Percentiles rank a stretch among this genome's conserved stretches.
phyloP scores from a whole-genome alignment of 495 filamentous ascomycete genomes.

The Aspergillus homomorphus region DNA sequence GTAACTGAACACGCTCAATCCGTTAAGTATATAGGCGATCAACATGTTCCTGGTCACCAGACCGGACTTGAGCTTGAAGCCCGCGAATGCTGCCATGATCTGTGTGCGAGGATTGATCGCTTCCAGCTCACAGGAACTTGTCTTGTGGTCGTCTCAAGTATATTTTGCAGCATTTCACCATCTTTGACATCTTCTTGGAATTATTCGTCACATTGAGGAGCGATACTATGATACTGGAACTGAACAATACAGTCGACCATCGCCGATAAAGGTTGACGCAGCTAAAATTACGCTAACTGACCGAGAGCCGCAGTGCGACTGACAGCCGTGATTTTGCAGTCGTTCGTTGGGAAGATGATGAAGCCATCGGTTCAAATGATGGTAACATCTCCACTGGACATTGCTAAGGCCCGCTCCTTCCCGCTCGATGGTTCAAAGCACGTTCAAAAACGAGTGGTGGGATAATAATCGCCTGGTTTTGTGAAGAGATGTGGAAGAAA shows the following conservation, averaged over 20 bases:
- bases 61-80: neutral
- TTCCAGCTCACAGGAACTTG: no score
- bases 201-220: neutral
- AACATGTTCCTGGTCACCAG: slow-evolving; percentile 1
- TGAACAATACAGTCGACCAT: neutral
- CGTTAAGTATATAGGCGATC: neutral
- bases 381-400: no score
- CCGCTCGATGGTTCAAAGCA: no score
- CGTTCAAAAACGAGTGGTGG: no score
- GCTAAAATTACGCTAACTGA: neutral
- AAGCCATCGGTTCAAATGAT: neutral
- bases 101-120: neutral
- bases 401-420: no score
- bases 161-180: neutral
- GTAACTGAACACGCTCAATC: neutral
- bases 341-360: neutral
- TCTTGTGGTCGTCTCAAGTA: no score
- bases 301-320: neutral
- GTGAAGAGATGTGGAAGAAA: no score
- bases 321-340: neutral
- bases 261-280: neutral
- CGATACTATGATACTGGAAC: neutral
- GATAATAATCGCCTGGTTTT: no score
- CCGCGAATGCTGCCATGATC: neutral
- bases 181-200: neutral